These are phyloP conservation scores for Cadophora luteo-olivacea DNA, from an alignment of 2,329 filamentous ascomycete species.

Conservation along the genomic window DNA sequence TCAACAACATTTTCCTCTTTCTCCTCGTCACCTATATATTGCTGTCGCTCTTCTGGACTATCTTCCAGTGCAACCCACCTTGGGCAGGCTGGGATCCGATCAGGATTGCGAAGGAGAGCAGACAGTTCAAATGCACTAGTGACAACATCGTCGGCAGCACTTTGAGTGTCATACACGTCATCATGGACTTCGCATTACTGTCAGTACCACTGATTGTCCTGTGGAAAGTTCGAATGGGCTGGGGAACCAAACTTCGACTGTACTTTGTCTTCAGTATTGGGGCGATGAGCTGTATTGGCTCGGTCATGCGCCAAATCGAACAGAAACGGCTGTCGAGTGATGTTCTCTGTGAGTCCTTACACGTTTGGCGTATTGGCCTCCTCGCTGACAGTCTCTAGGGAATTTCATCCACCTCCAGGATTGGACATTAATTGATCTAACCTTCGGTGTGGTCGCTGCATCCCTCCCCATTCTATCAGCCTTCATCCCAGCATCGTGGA, in stretches of 20 bases:
- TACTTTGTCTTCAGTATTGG: conserved; percentile 46
- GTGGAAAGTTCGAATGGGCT: conserved; percentile 45
- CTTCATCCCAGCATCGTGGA: conserved; percentile 29
- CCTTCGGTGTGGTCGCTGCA: conserved; percentile 44
- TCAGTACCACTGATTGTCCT: conserved; percentile 46
- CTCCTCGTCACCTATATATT: conserved; percentile 43
- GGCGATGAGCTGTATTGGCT: conserved; percentile 43
- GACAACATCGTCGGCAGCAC: conserved; percentile 34
- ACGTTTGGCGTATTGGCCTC: conserved; percentile 14
- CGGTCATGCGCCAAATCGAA: conserved; percentile 42
- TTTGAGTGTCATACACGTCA: conserved; percentile 45
- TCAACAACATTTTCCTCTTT: conserved; percentile 45
- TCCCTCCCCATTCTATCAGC: conserved; percentile 46
- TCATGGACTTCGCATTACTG: conserved; percentile 46
- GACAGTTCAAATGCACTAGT: conserved; percentile 35
- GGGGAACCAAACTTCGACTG: conserved; percentile 43
- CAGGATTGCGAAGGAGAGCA: conserved; percentile 36
- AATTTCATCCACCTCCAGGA: conserved; percentile 41
- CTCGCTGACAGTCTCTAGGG: conserved; percentile 36
- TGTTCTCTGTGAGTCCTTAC: conserved; percentile 23
- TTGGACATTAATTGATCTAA: conserved; percentile 46
- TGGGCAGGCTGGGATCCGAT: conserved; percentile 41
- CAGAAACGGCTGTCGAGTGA: conserved; percentile 26
- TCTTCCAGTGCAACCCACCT: conserved; percentile 43
- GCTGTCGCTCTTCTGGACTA: conserved; percentile 43